Evolutionary conservation across 805 yeast genomes (phyloP), one percentile per base, ranked within the genome.

Genomic region (Schwanniomyces occidentalis): DNA sequence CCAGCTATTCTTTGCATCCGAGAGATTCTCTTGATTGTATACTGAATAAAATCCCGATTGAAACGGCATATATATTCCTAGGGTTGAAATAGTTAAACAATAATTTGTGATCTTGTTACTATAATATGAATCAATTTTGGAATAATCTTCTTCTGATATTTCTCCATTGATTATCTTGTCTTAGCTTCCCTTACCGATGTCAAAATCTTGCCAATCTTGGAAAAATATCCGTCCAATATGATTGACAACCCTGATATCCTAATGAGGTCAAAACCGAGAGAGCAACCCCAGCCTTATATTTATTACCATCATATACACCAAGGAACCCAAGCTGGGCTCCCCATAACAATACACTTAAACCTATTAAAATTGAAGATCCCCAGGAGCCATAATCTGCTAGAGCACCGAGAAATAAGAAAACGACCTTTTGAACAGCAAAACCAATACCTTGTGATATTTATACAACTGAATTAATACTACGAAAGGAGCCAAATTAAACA

Each of bases 61-160:
- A 21, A 28, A 24, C 22, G n/a, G 33, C 24, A 14, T 24, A 35
- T 7, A 29, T 30, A 35, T 35, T 13, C 38, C 38, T 4, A 35
- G 6, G 14, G 28, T 29, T 5, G 38, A 34, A 13, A 34, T 8
- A 2, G 34, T 25, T 30, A 33, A 35, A 24, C 30, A 20, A 19
- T 35, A 29, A 17, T 35, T 35, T 22, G 38, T 35, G 10, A 35
- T 29, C n/a, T 35, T 35, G 17, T 35, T 35, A 17, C 34, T 29
- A 20, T 35, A 35, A 15, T 35, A 29, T 12, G 25, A 12, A 15
- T 35, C 38, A 16, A 29, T 9, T 9, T 29, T 16, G 14, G 28
- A 24, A 20, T 35, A 35, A 8, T 29, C 34, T 8, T 19, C 22
- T 18, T 34, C 37, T 5, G 33, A 18, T 5, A 34, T 34, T 13